phyloP scores from a whole-genome alignment of 305 asterid genomes.

The Fraxinus latifolia region DNA sequence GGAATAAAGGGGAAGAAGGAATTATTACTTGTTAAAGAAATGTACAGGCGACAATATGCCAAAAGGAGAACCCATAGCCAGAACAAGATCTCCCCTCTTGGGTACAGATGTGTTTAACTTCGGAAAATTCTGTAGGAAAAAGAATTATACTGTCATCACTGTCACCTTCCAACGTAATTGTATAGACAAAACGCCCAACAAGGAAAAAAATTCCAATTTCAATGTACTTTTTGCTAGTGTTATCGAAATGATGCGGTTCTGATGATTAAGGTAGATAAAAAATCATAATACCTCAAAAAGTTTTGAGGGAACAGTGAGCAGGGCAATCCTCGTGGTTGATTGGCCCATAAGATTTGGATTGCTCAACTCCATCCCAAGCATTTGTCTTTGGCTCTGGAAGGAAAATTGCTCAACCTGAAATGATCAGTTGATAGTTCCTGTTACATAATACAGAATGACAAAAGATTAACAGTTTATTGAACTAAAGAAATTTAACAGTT shows the following conservation, averaged over 20 bases:
- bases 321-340: slow-evolving; percentile 72
- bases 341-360: slow-evolving; percentile 58
- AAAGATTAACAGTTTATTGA: slow-evolving; percentile 33
- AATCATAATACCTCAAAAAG: slow-evolving; percentile 36
- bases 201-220: slow-evolving; percentile 14
- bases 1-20: slow-evolving; percentile 13
- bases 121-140: slow-evolving; percentile 49
- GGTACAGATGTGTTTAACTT: slow-evolving; percentile 52
- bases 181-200: slow-evolving; percentile 33
- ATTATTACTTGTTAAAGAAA: slow-evolving; percentile 81
- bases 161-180: slow-evolving; percentile 20
- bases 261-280: slow-evolving; percentile 13
- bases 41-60: slow-evolving; percentile 95
- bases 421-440: slow-evolving; percentile 69
- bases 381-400: slow-evolving; percentile 47
- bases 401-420: slow-evolving; percentile 82
- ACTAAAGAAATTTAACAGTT: neutral
- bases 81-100: slow-evolving; percentile 74
- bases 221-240: slow-evolving; percentile 5
- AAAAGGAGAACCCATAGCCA: slow-evolving; percentile 97
- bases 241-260: neutral
- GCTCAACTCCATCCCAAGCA: slow-evolving; percentile 42
- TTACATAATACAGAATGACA: slow-evolving; percentile 61
- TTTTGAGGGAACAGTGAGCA: slow-evolving; percentile 57
- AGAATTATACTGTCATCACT: slow-evolving; percentile 20